A percentile compares a stretch with the other conserved stretches of the same genome.
Conservation (phyloP, 805 yeast genomes). For the Saccharomycopsis malanga region DNA sequence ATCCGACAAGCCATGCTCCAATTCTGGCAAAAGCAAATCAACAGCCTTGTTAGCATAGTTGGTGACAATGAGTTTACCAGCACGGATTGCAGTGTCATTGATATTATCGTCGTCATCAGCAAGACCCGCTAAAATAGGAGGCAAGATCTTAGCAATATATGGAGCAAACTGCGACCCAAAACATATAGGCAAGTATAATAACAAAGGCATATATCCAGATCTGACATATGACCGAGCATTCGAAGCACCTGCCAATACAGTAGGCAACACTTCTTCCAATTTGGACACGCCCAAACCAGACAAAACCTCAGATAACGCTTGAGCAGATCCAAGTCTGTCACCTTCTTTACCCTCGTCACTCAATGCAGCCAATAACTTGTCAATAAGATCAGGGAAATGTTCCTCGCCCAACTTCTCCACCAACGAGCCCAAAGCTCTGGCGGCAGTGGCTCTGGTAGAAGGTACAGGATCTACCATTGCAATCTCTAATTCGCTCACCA, state of each 20-base stretch:
- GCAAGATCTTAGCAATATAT: constrained; percentile 75
- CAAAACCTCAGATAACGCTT: constrained; percentile 89
- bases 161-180: constrained; percentile 91
- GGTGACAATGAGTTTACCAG: constrained; percentile 86
- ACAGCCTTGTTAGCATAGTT: constrained; percentile 91
- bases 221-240: constrained; percentile 65
- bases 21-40: constrained; percentile 87
- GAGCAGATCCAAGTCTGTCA: constrained; percentile 94
- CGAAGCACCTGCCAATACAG: constrained; percentile 63
- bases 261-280: constrained; percentile 83
- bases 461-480: constrained; percentile 99
- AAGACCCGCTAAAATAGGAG: constrained; percentile 85
- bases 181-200: constrained; percentile 87
- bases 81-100: constrained; percentile 82
- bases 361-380: constrained; percentile 67
- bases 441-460: constrained; percentile 92
- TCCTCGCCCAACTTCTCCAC: constrained; percentile 97
- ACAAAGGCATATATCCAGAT: constrained; percentile 87
- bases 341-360: constrained; percentile 76
- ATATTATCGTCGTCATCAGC: constrained; percentile 86
- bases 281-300: constrained; percentile 85
- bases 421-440: constrained; percentile 91
- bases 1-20: constrained; percentile 84
- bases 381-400: constrained; percentile 84
- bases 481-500: constrained; percentile 75